These are phyloP conservation scores for Termitomyces sp. DNA, from an alignment of 768 basidiomycete genomes.

Conservation along the genomic window DNA sequence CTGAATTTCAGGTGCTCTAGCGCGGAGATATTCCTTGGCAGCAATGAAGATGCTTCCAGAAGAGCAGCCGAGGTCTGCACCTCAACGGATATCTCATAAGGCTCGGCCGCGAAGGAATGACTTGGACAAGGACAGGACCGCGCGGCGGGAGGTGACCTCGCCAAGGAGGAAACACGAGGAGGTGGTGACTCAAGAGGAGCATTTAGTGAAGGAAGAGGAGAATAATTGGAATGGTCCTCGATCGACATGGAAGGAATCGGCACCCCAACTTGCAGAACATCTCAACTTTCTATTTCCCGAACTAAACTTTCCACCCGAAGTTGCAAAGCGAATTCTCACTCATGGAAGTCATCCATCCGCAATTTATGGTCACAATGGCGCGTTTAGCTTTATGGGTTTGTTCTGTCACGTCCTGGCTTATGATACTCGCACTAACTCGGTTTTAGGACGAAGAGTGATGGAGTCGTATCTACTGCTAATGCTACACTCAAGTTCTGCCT, in stretches of 20 bases:
- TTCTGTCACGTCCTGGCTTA: conserved; percentile 39
- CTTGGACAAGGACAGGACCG: background rate
- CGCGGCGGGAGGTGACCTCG: background rate
- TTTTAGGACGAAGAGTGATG: conserved; percentile 72
- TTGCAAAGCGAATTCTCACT: conserved; percentile 71
- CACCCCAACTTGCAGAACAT: conserved; percentile 41
- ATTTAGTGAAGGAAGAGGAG: conserved; percentile 3
- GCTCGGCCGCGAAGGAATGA: background rate
- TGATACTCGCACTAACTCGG: conserved; percentile 28
- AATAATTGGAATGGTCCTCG: conserved; percentile 7
- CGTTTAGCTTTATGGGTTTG: conserved; percentile 69
- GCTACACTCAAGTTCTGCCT: conserved; percentile 49
- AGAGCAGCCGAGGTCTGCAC: conserved; percentile 7
- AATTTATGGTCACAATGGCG: conserved; percentile 65
- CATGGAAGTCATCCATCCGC: conserved; percentile 73
- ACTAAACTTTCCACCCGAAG: conserved; percentile 63
- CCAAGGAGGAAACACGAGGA: background rate
- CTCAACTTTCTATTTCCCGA: conserved; percentile 48
- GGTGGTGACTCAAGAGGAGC: background rate
- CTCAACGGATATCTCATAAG: conserved; percentile 10
- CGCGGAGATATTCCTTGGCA: conserved; percentile 21
- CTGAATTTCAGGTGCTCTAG: conserved; percentile 10
- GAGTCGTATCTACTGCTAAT: conserved; percentile 73
- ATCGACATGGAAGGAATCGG: conserved; percentile 13
- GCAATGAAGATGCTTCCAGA: conserved; percentile 22